Percentiles rank a stretch among this genome's conserved stretches.
These are phyloP conservation scores for Perkinsus chesapeaki DNA, from an alignment of 169 alveolate species.

Conservation along the genomic window DNA sequence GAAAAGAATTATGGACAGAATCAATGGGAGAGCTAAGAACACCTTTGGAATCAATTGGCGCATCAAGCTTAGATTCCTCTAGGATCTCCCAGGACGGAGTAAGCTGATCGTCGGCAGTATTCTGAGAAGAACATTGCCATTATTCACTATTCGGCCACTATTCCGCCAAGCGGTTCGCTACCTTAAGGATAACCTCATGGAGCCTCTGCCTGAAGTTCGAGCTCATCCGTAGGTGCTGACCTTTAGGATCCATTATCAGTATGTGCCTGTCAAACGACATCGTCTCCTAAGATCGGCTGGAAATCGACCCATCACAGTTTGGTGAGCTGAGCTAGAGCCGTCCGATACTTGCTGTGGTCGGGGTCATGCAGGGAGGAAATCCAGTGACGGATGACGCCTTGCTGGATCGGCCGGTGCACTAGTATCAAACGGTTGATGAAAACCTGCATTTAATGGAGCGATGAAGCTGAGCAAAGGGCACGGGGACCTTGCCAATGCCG, in stretches of 20 bases:
- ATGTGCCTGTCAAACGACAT: not conserved
- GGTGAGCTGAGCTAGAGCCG: not conserved
- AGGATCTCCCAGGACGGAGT: not conserved
- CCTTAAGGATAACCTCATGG: not conserved
- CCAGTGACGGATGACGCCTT: not conserved
- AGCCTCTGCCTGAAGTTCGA: not conserved
- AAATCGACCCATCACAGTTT: not conserved
- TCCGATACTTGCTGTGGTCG: not conserved
- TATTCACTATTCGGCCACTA: not conserved
- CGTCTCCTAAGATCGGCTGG: not conserved
- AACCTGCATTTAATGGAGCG: not conserved
- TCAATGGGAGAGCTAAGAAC: no score
- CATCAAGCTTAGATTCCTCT: not conserved
- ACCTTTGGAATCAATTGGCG: not conserved
- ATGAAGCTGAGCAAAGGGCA: not conserved
- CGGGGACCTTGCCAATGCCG: not conserved
- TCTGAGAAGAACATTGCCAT: not conserved
- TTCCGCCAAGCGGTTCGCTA: not conserved
- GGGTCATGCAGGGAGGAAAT: not conserved
- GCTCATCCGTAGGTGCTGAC: not conserved
- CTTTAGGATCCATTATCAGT: not conserved
- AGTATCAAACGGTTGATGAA: not conserved
- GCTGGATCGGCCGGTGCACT: not conserved
- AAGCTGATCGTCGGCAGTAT: not conserved
- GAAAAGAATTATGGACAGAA: not conserved